Conservation (phyloP, 2,329 filamentous ascomycete species). For the Aspergillus chevalieri region DNA sequence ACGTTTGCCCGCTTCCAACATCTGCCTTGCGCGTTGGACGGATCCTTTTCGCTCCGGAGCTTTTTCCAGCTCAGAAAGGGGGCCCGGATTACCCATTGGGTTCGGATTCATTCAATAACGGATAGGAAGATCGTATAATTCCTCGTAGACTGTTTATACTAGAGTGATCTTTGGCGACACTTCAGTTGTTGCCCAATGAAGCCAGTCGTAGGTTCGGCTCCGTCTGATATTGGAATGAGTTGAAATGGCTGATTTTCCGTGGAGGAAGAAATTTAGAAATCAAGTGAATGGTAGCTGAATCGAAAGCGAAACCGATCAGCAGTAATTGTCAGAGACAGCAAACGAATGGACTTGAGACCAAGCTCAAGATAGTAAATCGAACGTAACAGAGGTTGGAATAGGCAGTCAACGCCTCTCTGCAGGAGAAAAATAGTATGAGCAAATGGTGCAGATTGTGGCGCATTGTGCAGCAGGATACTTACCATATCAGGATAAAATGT, state of each 20-base stretch:
- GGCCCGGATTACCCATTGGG: slow-evolving; percentile 5
- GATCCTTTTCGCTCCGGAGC: slow-evolving; percentile 24
- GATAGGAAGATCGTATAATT: neutral
- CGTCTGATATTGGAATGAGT: neutral
- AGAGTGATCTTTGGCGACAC: neutral
- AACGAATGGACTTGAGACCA: slow-evolving; percentile 14
- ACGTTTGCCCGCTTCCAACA: slow-evolving; percentile 27
- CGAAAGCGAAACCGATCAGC: neutral
- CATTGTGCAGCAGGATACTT: slow-evolving; percentile 7
- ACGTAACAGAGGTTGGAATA: slow-evolving; percentile 16
- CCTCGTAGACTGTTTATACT: neutral
- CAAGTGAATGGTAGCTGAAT: slow-evolving; percentile 5
- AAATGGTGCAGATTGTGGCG: slow-evolving; percentile 1
- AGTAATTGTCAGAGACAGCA: slow-evolving; percentile 2
- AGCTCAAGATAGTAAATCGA: slow-evolving; percentile 9
- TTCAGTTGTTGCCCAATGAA: neutral
- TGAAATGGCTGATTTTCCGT: slow-evolving; percentile 5
- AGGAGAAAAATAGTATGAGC: neutral
- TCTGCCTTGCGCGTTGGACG: slow-evolving; percentile 30
- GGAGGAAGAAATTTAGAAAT: slow-evolving; percentile 1
- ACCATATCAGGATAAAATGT: slow-evolving; percentile 12
- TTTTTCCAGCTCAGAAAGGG: slow-evolving; percentile 4
- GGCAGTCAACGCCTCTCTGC: slow-evolving; percentile 28
- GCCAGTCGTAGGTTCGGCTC: too few species aligned
- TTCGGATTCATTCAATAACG: slow-evolving; percentile 17